A percentile compares a stretch with the other conserved stretches of the same genome.
Conservation (phyloP, 495 filamentous ascomycete genomes). For the Hypoxylon lienhwacheense region DNA sequence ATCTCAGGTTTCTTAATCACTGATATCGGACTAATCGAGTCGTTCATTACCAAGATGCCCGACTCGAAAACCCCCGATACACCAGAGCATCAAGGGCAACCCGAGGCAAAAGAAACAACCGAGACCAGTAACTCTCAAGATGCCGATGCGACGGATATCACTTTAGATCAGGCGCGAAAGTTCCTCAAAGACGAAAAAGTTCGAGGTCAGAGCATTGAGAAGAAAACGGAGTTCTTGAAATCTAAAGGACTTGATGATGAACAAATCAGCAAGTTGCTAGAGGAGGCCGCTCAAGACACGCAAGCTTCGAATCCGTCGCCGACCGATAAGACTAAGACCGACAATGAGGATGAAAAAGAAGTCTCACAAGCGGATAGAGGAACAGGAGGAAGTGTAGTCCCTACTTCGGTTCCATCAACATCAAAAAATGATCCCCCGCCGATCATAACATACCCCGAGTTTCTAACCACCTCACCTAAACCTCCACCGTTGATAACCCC, state of each 20-base stretch:
- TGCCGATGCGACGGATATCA: constrained; percentile 34
- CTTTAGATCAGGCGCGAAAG: constrained; percentile 69
- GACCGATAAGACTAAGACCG: constrained; percentile 19
- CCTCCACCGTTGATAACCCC: constrained; percentile 75
- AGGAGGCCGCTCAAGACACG: constrained; percentile 40
- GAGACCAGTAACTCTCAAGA: constrained; percentile 9
- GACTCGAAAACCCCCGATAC: constrained; percentile 24
- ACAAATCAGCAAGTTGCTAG: constrained; percentile 70
- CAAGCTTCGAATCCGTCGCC: constrained; percentile 33
- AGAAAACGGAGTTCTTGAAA: constrained; percentile 76
- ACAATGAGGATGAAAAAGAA: constrained; percentile 19
- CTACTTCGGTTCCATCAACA: constrained; percentile 7
- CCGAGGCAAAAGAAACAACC: constrained; percentile 10
- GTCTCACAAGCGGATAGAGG: constrained; percentile 26
- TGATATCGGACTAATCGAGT: background rate
- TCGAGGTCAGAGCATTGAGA: constrained; percentile 65
- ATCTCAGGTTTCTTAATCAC: background rate
- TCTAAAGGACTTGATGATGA: constrained; percentile 71
- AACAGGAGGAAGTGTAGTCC: background rate
- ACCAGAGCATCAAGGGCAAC: constrained; percentile 8
- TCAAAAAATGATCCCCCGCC: constrained; percentile 63
- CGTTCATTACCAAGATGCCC: constrained; percentile 13
- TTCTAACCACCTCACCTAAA: constrained; percentile 67
- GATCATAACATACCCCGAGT: constrained; percentile 98
- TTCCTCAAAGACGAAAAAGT: constrained; percentile 85